A percentile compares a stretch with the other conserved stretches of the same genome.
Evolutionary conservation across 176 grass and related monocot genomes (phyloP).

Genomic region (Rhynchospora tenuis): DNA sequence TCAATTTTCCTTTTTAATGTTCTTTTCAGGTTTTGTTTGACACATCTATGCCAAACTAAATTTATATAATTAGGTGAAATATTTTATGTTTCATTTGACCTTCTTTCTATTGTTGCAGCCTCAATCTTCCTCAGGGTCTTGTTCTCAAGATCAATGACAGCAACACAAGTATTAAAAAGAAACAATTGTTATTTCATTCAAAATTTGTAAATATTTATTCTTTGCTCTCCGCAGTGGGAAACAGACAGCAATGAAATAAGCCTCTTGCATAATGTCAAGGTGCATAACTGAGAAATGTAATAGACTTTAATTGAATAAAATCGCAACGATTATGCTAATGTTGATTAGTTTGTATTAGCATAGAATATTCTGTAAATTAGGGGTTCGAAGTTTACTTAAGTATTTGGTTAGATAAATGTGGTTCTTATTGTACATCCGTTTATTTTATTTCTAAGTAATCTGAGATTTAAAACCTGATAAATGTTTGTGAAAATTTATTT

Average conservation of each 20-base stretch:
- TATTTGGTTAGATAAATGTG: background rate
- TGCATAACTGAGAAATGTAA: background rate
- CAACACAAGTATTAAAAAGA: background rate
- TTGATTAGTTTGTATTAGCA: background rate
- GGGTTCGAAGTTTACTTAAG: background rate
- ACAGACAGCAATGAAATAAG: background rate
- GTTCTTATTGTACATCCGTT: background rate
- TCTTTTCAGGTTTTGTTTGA: background rate
- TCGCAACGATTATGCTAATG: background rate
- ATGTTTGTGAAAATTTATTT: background rate
- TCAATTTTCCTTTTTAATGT: background rate
- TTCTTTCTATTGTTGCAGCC: background rate
- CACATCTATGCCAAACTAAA: background rate
- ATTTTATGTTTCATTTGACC: background rate
- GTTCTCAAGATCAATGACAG: background rate
- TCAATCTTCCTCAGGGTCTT: background rate
- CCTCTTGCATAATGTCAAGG: background rate
- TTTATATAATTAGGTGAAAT: background rate
- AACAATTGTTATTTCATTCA: background rate
- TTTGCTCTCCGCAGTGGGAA: background rate
- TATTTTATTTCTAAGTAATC: background rate
- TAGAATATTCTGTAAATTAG: background rate
- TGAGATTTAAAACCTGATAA: background rate
- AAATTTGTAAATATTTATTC: constrained; percentile 8
- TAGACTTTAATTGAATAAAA: background rate